These are phyloP conservation scores for Eruca vesicaria DNA, from an alignment of 441 rosid genomes.

Conservation along the genomic window DNA sequence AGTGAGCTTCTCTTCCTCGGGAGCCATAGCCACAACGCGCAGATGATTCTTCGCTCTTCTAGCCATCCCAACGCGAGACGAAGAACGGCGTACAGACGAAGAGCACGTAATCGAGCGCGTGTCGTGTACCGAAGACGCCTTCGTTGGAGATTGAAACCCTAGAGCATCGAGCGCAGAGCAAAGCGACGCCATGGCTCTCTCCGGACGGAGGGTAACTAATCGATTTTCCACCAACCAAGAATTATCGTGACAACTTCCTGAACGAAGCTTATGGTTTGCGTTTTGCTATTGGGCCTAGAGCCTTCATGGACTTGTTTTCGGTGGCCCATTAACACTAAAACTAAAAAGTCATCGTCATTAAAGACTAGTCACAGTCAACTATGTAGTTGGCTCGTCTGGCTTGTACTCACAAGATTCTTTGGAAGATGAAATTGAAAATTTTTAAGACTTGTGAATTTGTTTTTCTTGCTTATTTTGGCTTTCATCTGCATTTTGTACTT, in stretches of 20 bases:
- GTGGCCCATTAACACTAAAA: no score
- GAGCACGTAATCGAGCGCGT: slow-evolving; percentile 19
- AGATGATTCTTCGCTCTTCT: slow-evolving; percentile 29
- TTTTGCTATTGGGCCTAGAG: no score
- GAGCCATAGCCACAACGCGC: slow-evolving; percentile 64
- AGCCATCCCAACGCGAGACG: slow-evolving; percentile 9
- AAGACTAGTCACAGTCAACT: no score
- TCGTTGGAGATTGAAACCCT: slow-evolving; percentile 10
- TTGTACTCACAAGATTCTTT: no score
- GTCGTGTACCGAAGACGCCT: not conserved
- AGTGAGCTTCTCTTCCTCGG: slow-evolving; percentile 71
- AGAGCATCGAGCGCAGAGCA: slow-evolving; percentile 26
- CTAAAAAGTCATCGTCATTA: no score
- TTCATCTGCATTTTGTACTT: no score
- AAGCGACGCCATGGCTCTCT: slow-evolving; percentile 33
- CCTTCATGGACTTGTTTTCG: no score
- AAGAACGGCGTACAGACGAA: slow-evolving; percentile 10
- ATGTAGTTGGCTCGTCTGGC: no score
- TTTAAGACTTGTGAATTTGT: no score
- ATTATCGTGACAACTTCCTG: slow-evolving; percentile 19
- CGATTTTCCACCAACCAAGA: slow-evolving; percentile 32
- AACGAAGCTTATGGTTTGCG: not conserved
- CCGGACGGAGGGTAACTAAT: not conserved
- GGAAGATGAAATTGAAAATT: no score
- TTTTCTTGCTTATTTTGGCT: no score